Evolutionary conservation across 768 basidiomycete species (phyloP).

Genomic region (Nidularia sp.): DNA sequence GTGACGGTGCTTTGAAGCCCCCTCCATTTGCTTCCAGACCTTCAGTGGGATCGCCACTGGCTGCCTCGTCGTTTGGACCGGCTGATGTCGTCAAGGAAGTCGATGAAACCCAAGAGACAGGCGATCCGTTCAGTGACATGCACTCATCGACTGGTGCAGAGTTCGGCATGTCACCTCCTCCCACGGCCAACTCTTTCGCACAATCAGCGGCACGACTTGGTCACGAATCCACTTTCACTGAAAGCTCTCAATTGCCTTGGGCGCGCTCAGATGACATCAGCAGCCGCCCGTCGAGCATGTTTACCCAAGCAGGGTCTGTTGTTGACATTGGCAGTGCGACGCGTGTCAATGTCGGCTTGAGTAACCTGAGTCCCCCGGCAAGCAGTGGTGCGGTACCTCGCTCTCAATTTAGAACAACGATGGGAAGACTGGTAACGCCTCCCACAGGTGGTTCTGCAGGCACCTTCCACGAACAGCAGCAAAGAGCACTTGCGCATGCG

Average conservation of each 20-base stretch:
- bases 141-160: conserved; percentile 37
- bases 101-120: conserved; percentile 45
- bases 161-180: conserved; percentile 32
- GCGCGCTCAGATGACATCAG: conserved; percentile 22
- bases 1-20: conserved; percentile 33
- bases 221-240: conserved; percentile 26
- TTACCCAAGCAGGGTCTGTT: conserved; percentile 57
- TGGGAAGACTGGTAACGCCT: conserved; percentile 58
- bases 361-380: conserved; percentile 23
- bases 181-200: conserved; percentile 36
- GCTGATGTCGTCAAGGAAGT: conserved; percentile 55
- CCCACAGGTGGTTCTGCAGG: conserved; percentile 22
- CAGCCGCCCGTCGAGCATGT: conserved; percentile 58
- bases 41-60: conserved; percentile 60
- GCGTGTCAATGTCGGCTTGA: conserved; percentile 60
- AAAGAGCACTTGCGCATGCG: conserved; percentile 54
- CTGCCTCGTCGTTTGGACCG: conserved; percentile 68
- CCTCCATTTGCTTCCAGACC: conserved; percentile 38
- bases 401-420: conserved; percentile 55
- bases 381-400: conserved; percentile 33
- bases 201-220: conserved; percentile 16
- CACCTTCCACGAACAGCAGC: conserved; percentile 64
- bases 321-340: conserved; percentile 62
- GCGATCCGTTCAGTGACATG: conserved; percentile 66
- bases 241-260: conserved; percentile 39